Evolutionary conservation across 345 rosid genomes (phyloP).

Genomic region (Dimocarpus longan): DNA sequence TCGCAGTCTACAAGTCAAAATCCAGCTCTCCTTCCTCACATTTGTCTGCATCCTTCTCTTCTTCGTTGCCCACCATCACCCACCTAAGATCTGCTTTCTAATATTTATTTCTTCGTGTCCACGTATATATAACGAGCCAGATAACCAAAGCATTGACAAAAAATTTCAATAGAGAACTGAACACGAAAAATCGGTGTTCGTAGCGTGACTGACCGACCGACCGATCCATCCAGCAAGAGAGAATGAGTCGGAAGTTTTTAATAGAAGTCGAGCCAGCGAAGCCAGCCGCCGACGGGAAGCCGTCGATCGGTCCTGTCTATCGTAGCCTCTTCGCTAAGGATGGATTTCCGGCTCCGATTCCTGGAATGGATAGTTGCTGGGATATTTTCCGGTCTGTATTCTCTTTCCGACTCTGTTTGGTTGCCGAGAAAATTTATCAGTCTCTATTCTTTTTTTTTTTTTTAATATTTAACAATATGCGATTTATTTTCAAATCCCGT

Average conservation of each 20-base stretch:
- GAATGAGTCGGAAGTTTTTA: constrained; percentile 43
- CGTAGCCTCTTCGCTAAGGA: constrained; percentile 76
- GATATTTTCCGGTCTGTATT: constrained; percentile 81
- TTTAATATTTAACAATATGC: neutral
- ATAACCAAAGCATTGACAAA: neutral
- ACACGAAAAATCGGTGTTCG: neutral
- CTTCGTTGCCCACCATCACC: constrained; percentile 1
- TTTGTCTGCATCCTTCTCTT: neutral
- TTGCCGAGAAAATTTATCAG: constrained; percentile 7
- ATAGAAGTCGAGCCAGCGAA: constrained; percentile 74
- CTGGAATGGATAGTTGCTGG: constrained; percentile 90
- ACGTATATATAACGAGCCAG: neutral
- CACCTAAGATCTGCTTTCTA: neutral
- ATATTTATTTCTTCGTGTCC: too few relatives aligned
- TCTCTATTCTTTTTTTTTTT: neutral
- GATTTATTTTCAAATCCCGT: neutral
- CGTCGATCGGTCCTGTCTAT: constrained; percentile 86
- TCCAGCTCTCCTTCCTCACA: neutral
- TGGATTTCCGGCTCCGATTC: constrained; percentile 77
- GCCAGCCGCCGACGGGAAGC: constrained; percentile 61
- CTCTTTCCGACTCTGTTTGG: constrained; percentile 9
- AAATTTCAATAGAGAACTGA: neutral
- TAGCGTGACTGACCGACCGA: neutral
- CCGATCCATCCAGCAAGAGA: neutral
- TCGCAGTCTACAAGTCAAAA: neutral